A percentile compares a stretch with the other conserved stretches of the same genome.
Evolutionary conservation across 768 basidiomycete species (phyloP).

Genomic region (Dentipellis fragilis): DNA sequence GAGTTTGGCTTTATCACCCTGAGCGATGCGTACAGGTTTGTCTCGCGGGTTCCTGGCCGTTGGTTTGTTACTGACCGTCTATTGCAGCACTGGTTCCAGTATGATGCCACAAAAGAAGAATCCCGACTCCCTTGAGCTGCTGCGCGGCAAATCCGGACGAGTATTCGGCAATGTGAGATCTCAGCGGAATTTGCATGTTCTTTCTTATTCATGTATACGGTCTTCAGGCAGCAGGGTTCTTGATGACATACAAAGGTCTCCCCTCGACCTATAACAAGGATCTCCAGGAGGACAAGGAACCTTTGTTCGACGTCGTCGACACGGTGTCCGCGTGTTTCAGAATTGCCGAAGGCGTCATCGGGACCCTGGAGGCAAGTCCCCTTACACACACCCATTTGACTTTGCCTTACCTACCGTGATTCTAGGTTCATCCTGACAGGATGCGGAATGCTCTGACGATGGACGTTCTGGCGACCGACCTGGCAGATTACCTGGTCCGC

Average conservation of each 20-base stretch:
- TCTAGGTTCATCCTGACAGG: constrained; percentile 80
- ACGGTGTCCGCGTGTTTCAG: constrained; percentile 80
- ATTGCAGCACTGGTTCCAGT: constrained; percentile 83
- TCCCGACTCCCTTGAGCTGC: constrained; percentile 89
- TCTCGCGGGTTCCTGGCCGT: constrained; percentile 1
- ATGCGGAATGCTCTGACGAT: constrained; percentile 89
- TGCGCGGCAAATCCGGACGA: constrained; percentile 92
- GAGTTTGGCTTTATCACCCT: constrained; percentile 96
- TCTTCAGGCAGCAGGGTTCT: constrained; percentile 87
- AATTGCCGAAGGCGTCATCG: constrained; percentile 91
- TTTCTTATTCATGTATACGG: neutral
- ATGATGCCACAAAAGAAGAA: constrained; percentile 99
- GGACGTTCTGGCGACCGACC: constrained; percentile 97
- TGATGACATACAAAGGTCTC: constrained; percentile 94
- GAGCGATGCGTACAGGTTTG: constrained; percentile 93
- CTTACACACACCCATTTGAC: neutral
- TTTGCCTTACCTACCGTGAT: neutral
- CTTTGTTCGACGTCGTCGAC: constrained; percentile 88
- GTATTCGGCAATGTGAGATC: constrained; percentile 77
- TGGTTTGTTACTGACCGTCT: neutral
- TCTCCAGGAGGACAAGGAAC: constrained; percentile 97
- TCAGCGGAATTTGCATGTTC: constrained; percentile 1
- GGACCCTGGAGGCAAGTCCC: constrained; percentile 68
- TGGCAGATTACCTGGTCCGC: constrained; percentile 96
- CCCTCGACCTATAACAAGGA: constrained; percentile 99